Evolutionary conservation across 2,329 filamentous ascomycete genomes (phyloP), one percentile per base, ranked within the genome.

Genomic region (Arthrocladium fulminans): DNA sequence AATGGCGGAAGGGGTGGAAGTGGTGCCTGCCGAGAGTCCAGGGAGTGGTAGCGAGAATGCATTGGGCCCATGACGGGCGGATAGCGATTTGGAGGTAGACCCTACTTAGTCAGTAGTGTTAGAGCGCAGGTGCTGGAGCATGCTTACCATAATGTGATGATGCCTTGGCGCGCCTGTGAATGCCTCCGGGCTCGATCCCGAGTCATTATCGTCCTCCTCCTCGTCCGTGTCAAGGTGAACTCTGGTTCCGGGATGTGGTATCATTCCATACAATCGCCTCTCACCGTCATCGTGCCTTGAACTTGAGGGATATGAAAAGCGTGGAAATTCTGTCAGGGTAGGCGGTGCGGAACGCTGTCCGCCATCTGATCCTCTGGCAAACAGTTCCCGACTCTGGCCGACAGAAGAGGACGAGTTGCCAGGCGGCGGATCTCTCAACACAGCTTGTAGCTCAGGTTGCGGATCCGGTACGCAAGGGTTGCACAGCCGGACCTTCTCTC

Each of bases 401-500:
- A 27, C 5, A 40, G 20, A 20, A 39, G 40, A 27, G 41, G 42
- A 24, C 50, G 47, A 45, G 35, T 27, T 49, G 32, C 7, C 45
- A 32, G 10, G 44, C 15, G 44, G 23, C 15, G 7, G 19, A 10
- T 47, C 32, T 27, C 34, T 15, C 22, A 39, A 38, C 13, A 24
- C 17, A 13, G 32, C 44, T 25, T 34, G 38, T 6, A 77, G 77
- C 48, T 74, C 73, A 29, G 75, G 74, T 53, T 82, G 81, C 15
- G 79, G 82, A 66, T 85, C 81, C 29, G 82, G 82, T 9, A 86
- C 82, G 61, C 82, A 86, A 10, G 82, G 82, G 59, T 85, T 85
- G 67, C 82, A 86, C 8, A 86, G 74, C 51, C 82, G 74, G 29
- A 86, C 82, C 62, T 80, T 77, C 59, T 83, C 80, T 25, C 81